A percentile compares a stretch with the other conserved stretches of the same genome.
Conservation (phyloP, 75 land plant species). For the Pseudotsuga menziesii region DNA sequence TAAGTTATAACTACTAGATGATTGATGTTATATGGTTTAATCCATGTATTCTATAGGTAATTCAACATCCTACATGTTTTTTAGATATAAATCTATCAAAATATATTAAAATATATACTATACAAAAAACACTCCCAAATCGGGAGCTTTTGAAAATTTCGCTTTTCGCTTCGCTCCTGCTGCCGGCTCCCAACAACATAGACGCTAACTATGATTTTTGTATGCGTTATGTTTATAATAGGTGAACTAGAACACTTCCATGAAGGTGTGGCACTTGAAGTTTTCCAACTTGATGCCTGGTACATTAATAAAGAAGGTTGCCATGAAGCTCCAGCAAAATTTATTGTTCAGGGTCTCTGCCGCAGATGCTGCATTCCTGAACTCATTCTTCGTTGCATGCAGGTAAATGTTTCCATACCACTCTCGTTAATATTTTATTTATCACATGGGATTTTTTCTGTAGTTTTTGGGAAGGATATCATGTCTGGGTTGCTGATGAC, state of each 20-base stretch:
- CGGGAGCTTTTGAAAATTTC: too few relatives aligned
- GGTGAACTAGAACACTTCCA: slow-evolving; percentile 88
- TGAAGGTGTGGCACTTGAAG: slow-evolving; percentile 78
- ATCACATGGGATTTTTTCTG: neutral
- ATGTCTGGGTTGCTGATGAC: neutral
- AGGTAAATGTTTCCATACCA: slow-evolving; percentile 32
- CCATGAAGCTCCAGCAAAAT: slow-evolving; percentile 53
- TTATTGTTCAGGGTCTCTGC: slow-evolving; percentile 82
- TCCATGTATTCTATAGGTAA: too few relatives aligned
- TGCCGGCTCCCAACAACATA: too few relatives aligned
- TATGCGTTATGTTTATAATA: slow-evolving; percentile 10
- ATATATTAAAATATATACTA: too few relatives aligned
- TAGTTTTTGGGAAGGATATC: slow-evolving; percentile 4
- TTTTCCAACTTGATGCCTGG: slow-evolving; percentile 95
- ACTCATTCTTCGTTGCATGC: slow-evolving; percentile 88
- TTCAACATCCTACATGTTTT: too few relatives aligned
- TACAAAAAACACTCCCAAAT: too few relatives aligned
- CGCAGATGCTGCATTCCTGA: slow-evolving; percentile 96
- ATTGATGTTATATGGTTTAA: too few relatives aligned
- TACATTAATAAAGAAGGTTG: slow-evolving; percentile 55
- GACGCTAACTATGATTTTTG: slow-evolving; percentile 1
- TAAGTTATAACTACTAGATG: too few relatives aligned
- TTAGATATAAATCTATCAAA: too few relatives aligned
- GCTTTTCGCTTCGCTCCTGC: too few relatives aligned
- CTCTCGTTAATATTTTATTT: neutral